phyloP scores from a whole-genome alignment of 23 red algal species.

The Gracilaria domingensis region DNA sequence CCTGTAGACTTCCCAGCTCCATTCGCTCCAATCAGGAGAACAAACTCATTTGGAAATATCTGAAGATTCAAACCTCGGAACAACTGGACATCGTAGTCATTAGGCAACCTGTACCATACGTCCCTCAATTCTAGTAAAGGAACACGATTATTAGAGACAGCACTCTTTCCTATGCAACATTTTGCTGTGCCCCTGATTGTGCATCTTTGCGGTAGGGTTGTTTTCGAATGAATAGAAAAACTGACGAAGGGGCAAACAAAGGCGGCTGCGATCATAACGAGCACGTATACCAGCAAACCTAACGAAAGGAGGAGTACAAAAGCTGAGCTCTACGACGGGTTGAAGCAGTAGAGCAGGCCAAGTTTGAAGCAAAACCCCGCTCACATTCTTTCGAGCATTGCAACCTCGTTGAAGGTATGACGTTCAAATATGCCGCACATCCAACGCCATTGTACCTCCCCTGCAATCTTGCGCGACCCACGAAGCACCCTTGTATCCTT shows the following conservation, averaged over 20 bases:
- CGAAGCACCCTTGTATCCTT: too few species aligned
- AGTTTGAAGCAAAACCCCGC: too few species aligned
- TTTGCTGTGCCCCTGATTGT: background rate
- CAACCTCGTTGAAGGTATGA: too few species aligned
- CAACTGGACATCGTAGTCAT: slow-evolving; percentile 43
- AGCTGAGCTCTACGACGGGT: background rate
- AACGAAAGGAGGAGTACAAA: background rate
- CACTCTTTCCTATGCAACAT: background rate
- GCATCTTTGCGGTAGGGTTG: background rate
- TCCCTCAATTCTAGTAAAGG: slow-evolving; percentile 68
- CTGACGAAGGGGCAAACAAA: background rate
- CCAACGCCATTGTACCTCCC: too few species aligned
- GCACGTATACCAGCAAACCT: background rate
- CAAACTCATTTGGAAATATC: slow-evolving; percentile 60
- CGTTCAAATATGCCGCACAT: too few species aligned
- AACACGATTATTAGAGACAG: background rate
- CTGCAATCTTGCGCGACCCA: too few species aligned
- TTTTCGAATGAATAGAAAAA: background rate
- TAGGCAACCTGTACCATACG: slow-evolving; percentile 52
- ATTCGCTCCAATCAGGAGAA: slow-evolving; percentile 84
- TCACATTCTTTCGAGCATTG: too few species aligned
- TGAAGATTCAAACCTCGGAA: slow-evolving; percentile 71
- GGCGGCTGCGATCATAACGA: background rate
- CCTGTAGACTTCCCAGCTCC: slow-evolving; percentile 85
- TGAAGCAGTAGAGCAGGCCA: background rate